Evolutionary conservation across 2,329 filamentous ascomycete species (phyloP).

Genomic region (Apiospora pterosperma): DNA sequence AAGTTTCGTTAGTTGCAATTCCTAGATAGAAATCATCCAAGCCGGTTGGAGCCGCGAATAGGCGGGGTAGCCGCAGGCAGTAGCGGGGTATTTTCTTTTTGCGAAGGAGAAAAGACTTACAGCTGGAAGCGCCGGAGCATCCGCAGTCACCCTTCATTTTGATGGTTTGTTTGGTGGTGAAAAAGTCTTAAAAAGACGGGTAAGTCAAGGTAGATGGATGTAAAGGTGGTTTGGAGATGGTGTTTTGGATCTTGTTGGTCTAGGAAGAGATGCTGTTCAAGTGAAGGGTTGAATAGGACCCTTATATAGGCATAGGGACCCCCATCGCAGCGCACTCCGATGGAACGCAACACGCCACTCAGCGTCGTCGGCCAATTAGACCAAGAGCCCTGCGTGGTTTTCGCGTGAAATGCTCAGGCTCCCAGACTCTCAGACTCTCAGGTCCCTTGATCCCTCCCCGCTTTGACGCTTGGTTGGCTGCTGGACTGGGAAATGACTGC

Average conservation of each 20-base stretch:
- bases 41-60: not conserved
- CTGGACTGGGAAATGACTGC: not conserved
- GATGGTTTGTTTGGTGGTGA: slow-evolving; percentile 13
- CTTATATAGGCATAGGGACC: slow-evolving; percentile 10
- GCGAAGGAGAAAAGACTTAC: slow-evolving; percentile 18
- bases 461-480: not conserved
- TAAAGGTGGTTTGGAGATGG: not conserved
- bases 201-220: not conserved
- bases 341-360: slow-evolving; percentile 2
- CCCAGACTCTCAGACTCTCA: too few species aligned
- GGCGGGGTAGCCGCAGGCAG: slow-evolving; percentile 7
- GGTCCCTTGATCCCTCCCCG: not conserved
- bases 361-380: not conserved
- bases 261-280: not conserved
- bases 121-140: slow-evolving; percentile 32
- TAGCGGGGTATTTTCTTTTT: slow-evolving; percentile 12
- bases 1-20: not conserved
- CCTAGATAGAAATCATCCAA: not conserved
- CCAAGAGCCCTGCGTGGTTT: slow-evolving; percentile 1
- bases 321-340: not conserved
- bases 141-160: slow-evolving; percentile 36
- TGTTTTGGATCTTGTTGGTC: not conserved
- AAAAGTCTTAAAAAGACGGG: not conserved
- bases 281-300: slow-evolving; percentile 3
- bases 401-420: slow-evolving; percentile 5